Percentiles rank a stretch among this genome's conserved stretches.
Conservation (phyloP, 345 rosid species). For the Aethionema arabicum region DNA sequence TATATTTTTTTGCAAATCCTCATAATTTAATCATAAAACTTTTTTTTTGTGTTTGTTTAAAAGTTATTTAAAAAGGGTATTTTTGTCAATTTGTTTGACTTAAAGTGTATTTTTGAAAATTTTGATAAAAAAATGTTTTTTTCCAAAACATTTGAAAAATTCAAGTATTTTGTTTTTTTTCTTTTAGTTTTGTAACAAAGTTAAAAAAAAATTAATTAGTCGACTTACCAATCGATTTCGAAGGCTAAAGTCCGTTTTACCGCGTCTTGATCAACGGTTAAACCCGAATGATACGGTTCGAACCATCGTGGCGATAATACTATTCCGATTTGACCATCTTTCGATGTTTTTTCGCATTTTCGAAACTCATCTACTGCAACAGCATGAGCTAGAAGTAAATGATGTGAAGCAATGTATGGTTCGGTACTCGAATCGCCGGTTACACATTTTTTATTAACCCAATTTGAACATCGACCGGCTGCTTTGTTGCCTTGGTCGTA, state of each 20-base stretch:
- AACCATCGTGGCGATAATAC: constrained; percentile 41
- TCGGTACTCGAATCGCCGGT: constrained; percentile 39
- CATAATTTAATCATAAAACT: no score
- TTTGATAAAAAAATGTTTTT: no score
- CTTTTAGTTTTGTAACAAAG: neutral
- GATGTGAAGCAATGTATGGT: constrained; percentile 39
- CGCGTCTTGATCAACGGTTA: constrained; percentile 32
- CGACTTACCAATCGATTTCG: constrained; percentile 35
- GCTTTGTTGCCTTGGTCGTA: constrained; percentile 40
- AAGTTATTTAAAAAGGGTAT: no score
- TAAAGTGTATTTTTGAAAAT: no score
- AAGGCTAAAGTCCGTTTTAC: constrained; percentile 32
- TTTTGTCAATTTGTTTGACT: no score
- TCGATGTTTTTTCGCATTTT: constrained; percentile 22
- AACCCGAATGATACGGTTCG: constrained; percentile 32
- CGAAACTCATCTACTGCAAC: constrained; percentile 40
- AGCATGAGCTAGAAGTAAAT: constrained; percentile 42
- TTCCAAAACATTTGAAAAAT: no score
- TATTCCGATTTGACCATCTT: constrained; percentile 37
- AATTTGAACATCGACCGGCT: constrained; percentile 41
- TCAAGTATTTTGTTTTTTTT: no score
- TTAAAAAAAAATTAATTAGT: neutral
- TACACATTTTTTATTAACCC: constrained; percentile 32
- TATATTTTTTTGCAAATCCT: no score
- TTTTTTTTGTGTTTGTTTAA: no score